Conservation (phyloP, 306 rosid genomes). For the Quercus cerris region DNA sequence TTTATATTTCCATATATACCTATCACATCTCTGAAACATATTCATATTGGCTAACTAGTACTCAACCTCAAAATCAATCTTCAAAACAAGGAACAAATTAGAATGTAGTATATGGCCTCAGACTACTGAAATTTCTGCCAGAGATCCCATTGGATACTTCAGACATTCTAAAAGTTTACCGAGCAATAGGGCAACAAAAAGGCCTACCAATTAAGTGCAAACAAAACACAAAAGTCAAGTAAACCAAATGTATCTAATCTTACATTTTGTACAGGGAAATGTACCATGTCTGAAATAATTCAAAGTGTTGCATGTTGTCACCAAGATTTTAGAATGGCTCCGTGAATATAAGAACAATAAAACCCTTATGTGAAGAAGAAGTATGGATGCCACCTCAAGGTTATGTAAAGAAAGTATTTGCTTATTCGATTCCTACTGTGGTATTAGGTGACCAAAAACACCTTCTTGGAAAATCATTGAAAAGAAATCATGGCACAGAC, state of each 20-base stretch:
- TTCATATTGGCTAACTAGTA: neutral
- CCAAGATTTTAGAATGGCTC: neutral
- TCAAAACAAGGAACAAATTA: neutral
- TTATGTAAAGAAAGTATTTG: neutral
- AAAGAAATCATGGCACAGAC: slow-evolving; percentile 33
- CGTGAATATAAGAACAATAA: neutral
- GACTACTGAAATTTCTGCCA: neutral
- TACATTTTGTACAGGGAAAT: neutral
- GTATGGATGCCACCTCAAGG: neutral
- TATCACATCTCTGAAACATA: neutral
- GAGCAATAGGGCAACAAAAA: neutral
- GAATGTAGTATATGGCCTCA: neutral
- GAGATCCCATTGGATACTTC: neutral
- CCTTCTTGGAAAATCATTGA: slow-evolving; percentile 4
- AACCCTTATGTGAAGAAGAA: neutral
- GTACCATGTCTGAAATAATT: neutral
- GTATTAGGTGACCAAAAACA: neutral
- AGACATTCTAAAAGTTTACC: neutral
- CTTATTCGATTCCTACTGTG: slow-evolving; percentile 4
- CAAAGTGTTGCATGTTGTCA: neutral
- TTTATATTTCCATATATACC: neutral
- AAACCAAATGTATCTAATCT: neutral
- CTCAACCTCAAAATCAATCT: neutral
- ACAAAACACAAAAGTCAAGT: neutral
- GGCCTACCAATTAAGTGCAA: neutral